Evolutionary conservation across 2,329 filamentous ascomycete genomes (phyloP), one percentile per base, ranked within the genome.

Genomic region (Xylaria sp.): DNA sequence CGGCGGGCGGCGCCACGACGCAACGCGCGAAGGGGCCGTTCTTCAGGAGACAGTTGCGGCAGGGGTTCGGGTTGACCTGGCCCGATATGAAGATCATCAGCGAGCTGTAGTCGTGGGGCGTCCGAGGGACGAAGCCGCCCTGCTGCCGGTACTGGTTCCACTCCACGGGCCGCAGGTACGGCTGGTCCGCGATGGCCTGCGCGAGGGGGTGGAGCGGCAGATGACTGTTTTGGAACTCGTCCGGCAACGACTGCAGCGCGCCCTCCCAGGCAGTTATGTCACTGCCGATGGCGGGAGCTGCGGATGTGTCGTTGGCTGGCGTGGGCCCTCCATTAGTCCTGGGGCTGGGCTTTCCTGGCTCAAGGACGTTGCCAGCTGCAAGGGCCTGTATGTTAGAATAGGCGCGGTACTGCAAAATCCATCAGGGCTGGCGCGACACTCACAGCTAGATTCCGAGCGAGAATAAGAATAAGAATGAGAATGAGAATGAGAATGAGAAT

Each of bases 21-120:
- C 67, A 69, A 9, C 44, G 59, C 16, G 61, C 59, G 38, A 60
- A 69, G n/a, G 65, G 67, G 1, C 67, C 66, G 48, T 68, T 67
- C 38, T 50, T 60, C 17, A 66, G 45, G 5, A 60, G 34, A 39
- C 67, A 69, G 24, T 67, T 64, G 11, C 62, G 61, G 38, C 67
- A 69, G 13, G 67, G 67, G 19, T 68, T 65, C 2, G 63, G 63
- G 40, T 64, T 68, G 46, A 66, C 52, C 42, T 68, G 63, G 5
- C 67, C 67, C 6, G 60, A 68, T 29, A 68, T 29, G 24, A 63
- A 69, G 38, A 69, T 68, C 67, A 69, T 67, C 40, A 68, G 47
- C 22, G 66, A 61, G 44, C 61, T 57, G 50, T 57, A 66, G 50
- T 68, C 67, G 39, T 61, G 53, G 39, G 63, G 26, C 2, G 59